Evolutionary conservation across 345 rosid species (phyloP).

Genomic region (Murraya paniculata): DNA sequence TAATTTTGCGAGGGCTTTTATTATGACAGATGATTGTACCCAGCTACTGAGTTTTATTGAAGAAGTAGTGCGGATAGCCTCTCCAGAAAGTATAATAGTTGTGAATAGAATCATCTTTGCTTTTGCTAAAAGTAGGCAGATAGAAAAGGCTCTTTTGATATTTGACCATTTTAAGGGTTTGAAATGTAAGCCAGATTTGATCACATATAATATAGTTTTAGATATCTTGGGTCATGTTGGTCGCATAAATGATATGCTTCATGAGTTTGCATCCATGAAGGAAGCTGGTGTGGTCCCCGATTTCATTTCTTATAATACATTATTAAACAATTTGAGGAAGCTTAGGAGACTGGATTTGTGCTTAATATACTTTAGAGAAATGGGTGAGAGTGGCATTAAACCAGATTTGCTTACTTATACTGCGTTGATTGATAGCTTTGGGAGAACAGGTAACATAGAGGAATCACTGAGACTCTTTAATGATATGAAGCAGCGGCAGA

Average conservation of each 20-base stretch:
- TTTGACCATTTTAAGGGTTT: constrained; percentile 46
- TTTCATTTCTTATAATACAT: constrained; percentile 70
- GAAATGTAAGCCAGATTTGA: constrained; percentile 56
- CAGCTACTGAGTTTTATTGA: constrained; percentile 45
- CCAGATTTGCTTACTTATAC: constrained; percentile 84
- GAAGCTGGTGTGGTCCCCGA: constrained; percentile 52
- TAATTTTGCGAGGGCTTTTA: constrained; percentile 58
- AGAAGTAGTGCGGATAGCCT: constrained; percentile 42
- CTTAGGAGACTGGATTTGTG: constrained; percentile 71
- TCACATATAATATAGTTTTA: constrained; percentile 68
- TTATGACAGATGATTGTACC: constrained; percentile 32
- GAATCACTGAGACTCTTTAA: constrained; percentile 59
- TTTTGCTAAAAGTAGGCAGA: constrained; percentile 67
- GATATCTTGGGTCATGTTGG: constrained; percentile 68
- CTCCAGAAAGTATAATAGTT: constrained; percentile 37
- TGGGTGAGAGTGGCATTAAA: constrained; percentile 51
- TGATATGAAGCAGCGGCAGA: constrained; percentile 64
- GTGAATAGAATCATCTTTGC: constrained; percentile 62
- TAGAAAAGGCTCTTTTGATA: constrained; percentile 53
- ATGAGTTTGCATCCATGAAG: constrained; percentile 54
- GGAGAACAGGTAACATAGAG: constrained; percentile 63
- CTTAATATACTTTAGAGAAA: constrained; percentile 46
- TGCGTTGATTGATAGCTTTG: constrained; percentile 68
- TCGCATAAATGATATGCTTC: constrained; percentile 54
- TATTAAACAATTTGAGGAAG: constrained; percentile 61